Base-by-base conservation (phyloP, 768 basidiomycete genomes). In the Tulasnella sp. region DNA sequence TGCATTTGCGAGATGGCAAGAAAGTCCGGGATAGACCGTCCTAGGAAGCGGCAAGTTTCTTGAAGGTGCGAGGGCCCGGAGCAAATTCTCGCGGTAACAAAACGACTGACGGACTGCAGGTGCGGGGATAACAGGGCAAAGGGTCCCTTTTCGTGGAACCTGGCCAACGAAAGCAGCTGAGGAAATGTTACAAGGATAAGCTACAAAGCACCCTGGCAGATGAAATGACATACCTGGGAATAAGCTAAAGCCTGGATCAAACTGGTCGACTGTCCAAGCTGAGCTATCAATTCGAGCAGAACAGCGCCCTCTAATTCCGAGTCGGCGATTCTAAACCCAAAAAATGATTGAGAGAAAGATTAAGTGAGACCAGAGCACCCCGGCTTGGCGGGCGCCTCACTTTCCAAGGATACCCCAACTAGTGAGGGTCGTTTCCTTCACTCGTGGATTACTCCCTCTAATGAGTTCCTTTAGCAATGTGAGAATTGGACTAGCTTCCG, bases 91-190 rank as follows among this genome's bases (percentile, higher is more conserved):
- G 86, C 84, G 32, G 92, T 86, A 39, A 94, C 86, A 79, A 90
- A 90, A 1, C 90, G 88, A 0, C 91, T 89, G 55, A 96, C 87
- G 46, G 88, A 86, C 40, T 89, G 86, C 78, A 94, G 86, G 82
- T 91, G 91, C 1, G 93, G 94, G 9, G 88, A 87, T 18, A 94
- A 82, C 67, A 96, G 86, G 18, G 87, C 86, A 82, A 93, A 93
- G 0, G 90, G 87, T 0, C 86, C 84, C 82, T 92, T 92, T 42
- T 88, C 86, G 80, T 90, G 87, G 74, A 87, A 83, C 75, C 88
- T 90, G 32, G 90, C 87, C 23, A 93, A 82, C 0, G 86, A 85
- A 18, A 87, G 82, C 35, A 95, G 86, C 93, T 95, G 79, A 26
- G 44, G 15, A 20, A 57, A 75, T 13, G 67, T 74, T 39, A 11